Base-by-base conservation (phyloP, 1,284 basidiomycete genomes). In the Peniophora sp. region DNA sequence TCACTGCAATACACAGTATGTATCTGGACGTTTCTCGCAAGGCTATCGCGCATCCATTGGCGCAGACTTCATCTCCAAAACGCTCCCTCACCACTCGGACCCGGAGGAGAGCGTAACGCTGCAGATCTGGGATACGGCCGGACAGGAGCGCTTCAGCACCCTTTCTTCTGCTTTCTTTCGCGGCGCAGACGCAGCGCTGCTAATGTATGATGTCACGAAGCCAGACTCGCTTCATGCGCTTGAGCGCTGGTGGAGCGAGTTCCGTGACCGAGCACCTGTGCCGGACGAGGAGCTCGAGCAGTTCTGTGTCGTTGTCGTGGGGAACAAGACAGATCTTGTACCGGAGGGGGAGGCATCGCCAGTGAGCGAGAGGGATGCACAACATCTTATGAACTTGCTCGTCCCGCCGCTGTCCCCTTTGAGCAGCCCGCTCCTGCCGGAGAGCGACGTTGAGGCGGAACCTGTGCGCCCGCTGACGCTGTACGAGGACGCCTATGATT, bases 71-170 rank as follows among this genome's bases (percentile, higher is more conserved):
- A 83, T 89, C 45, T 77, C 81, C 0, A 89, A 88, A 64, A 79
- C 77, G 0, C 58, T 89, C 11, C 78, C 82, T 1, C 80, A 85
- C 61, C 75, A 81, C 49, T 72, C 61, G 10, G 70, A 71, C 47
- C 68, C 71, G 43, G 74, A 71, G 2, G 75, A 85, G 55, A 63
- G 69, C 2, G 75, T 89, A 3, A 77, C 77, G 8, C 68, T 92
- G 55, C 85, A 90, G 63, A 87, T 92, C 55, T 92, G 89, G 89
- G 84, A 87, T 57, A 88, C 83, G 0, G 85, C 87, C 3, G 88
- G 89, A 1, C 89, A 92, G 63, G 89, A 92, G 61, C 78, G 89
- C 9, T 92, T 92, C 68, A 88, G 87, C 1, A 81, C 77, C 43
- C 74, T 92, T 19, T 88, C 88, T 0, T 74, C 78, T 0, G 87